Evolutionary conservation across 306 rosid genomes (phyloP), one percentile per base, ranked within the genome.

Genomic region (Casuarina equisetifolia): DNA sequence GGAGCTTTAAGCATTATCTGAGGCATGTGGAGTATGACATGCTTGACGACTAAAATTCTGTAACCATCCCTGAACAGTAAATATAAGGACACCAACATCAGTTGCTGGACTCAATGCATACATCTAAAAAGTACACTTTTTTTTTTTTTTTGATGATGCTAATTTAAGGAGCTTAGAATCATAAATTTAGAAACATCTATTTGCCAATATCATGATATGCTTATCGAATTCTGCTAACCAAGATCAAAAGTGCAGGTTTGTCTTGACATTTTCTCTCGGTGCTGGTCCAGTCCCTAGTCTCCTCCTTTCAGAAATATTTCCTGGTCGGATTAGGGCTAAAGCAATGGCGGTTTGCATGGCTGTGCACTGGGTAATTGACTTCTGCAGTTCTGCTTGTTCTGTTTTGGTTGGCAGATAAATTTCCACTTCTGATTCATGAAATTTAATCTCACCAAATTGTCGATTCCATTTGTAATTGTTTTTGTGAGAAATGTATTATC

Each of bases 301-400:
- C 50, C 88, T 92, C 77, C 87, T 92, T 73, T 90, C 96, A 61
- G 97, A 92, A 82, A 86, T 90, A 63, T 83, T 92, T 59, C 90
- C 92, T 0, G 80, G 91, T 64, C 83, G 79, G 75, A 90, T 92
- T 78, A 84, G 96, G 76, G 96, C 92, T 13, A 90, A 89, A 84
- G 97, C 96, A 70, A 90, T 92, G 97, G 96, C 96, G 70, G 79
- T 92, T 75, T 90, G 97, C 87, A 85, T 92, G 93, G 91, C 93
- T 44, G 92, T 83, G 72, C 96, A 92, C 74, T 92, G 96, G 96
- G 97, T 89, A 83, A 89, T 54, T 79, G 12, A 71, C 69, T 59
- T 80, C 44, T 71, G 38, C 76, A 71, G 50, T 77, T 59, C 12
- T 79, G 77, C 74, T 40, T 64, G 59, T 67, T 39, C 46, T 71